A percentile compares a stretch with the other conserved stretches of the same genome.
Evolutionary conservation across 1,284 basidiomycete species (phyloP).

Genomic region (Malassezia pachydermatis): DNA sequence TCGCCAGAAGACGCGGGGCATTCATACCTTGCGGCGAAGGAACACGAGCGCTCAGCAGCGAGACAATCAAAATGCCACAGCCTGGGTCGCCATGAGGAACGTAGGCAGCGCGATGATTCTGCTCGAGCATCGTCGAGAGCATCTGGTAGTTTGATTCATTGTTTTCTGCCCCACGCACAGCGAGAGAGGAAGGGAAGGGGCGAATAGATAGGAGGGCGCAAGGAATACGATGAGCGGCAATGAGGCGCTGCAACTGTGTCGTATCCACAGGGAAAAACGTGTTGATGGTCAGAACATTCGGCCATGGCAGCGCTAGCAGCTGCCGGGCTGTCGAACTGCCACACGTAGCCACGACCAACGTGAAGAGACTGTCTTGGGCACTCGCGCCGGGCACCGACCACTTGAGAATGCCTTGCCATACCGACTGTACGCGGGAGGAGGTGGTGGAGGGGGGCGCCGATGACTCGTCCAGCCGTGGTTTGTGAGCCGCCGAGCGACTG

Average conservation of each 20-base stretch:
- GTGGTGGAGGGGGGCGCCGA: constrained; percentile 7
- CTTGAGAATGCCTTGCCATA: constrained; percentile 33
- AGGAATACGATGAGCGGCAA: constrained; percentile 4
- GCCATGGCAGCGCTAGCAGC: constrained; percentile 12
- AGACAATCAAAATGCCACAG: constrained; percentile 27
- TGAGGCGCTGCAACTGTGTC: constrained; percentile 3
- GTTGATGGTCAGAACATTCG: constrained; percentile 10
- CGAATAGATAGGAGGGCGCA: constrained; percentile 7
- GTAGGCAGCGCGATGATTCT: constrained; percentile 32
- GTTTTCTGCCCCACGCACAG: constrained; percentile 19
- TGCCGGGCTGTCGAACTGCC: constrained; percentile 17
- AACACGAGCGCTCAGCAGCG: constrained; percentile 16
- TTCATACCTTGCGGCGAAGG: background rate
- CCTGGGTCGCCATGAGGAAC: constrained; percentile 25
- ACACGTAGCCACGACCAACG: constrained; percentile 24
- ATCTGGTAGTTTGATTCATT: constrained; percentile 32
- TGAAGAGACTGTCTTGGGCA: constrained; percentile 24
- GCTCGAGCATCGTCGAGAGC: constrained; percentile 27
- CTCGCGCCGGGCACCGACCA: constrained; percentile 25
- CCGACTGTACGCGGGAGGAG: constrained; percentile 21
- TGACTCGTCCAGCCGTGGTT: background rate
- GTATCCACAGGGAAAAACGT: background rate
- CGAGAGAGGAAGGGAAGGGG: background rate
- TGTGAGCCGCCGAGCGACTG: background rate
- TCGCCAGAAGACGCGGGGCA: constrained; percentile 24